A percentile compares a stretch with the other conserved stretches of the same genome.
These are phyloP conservation scores for Rhodamnia rubescens DNA, from an alignment of 345 rosid species.

Conservation along the genomic window DNA sequence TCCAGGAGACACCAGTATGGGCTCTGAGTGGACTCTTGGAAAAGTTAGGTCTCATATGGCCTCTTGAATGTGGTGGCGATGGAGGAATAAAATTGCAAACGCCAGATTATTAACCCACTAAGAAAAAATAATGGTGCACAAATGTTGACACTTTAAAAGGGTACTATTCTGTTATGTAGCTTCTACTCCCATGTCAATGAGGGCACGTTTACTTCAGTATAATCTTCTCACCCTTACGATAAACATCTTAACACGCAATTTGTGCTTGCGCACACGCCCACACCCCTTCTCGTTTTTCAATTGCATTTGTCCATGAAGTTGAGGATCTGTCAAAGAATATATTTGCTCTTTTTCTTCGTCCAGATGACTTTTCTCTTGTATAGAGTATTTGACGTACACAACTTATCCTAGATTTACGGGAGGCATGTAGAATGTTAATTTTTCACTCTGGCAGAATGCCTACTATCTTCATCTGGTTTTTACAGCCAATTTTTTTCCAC, in stretches of 20 bases:
- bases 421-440: background rate
- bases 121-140: background rate
- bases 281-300: background rate
- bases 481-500: background rate
- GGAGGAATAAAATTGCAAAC: background rate
- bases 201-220: background rate
- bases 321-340: background rate
- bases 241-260: background rate
- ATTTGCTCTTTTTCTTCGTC: background rate
- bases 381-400: background rate
- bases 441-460: background rate
- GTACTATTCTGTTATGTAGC: background rate
- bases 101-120: background rate
- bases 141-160: background rate
- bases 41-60: background rate
- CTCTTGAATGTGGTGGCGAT: background rate
- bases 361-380: background rate
- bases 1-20: background rate
- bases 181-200: background rate
- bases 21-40: background rate
- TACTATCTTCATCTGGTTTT: background rate
- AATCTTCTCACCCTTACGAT: background rate
- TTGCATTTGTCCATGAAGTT: background rate
- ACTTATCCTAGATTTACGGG: background rate
- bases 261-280: background rate